These are phyloP conservation scores for Oehlia diaphana DNA, from an alignment of 192 early-diverging fungal species.

Conservation along the genomic window DNA sequence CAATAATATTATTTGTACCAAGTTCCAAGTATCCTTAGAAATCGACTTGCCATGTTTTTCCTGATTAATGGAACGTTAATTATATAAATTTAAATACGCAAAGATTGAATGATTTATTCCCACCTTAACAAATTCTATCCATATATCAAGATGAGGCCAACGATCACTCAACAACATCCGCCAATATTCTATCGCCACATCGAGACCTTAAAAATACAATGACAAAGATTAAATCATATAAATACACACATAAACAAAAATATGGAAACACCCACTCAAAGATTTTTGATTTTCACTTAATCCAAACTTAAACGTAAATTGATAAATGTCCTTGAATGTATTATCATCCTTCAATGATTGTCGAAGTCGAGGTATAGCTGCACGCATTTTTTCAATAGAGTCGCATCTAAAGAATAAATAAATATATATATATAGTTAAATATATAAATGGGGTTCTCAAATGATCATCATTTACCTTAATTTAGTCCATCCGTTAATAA, in stretches of 20 bases:
- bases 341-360: slow-evolving; percentile 54
- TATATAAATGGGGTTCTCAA: neutral
- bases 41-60: slow-evolving; percentile 77
- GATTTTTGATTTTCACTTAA: slow-evolving; percentile 70
- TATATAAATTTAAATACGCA: neutral
- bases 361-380: slow-evolving; percentile 48
- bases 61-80: slow-evolving; percentile 31
- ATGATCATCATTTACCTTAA: slow-evolving; percentile 42
- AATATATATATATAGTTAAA: slow-evolving; percentile 3
- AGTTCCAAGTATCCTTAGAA: slow-evolving; percentile 82
- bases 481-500: slow-evolving; percentile 71
- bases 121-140: slow-evolving; percentile 67
- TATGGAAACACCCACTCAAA: slow-evolving; percentile 50
- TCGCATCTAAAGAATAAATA: slow-evolving; percentile 52
- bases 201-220: slow-evolving; percentile 52
- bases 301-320: slow-evolving; percentile 78
- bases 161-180: slow-evolving; percentile 58
- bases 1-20: slow-evolving; percentile 47
- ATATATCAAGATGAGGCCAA: slow-evolving; percentile 66
- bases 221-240: slow-evolving; percentile 1
- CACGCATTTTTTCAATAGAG: slow-evolving; percentile 64
- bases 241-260: neutral
- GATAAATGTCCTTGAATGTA: slow-evolving; percentile 70
- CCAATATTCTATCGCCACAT: slow-evolving; percentile 79
- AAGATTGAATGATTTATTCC: neutral